phyloP scores from a whole-genome alignment of 768 basidiomycete genomes.

The Lactarius akahatsu region DNA sequence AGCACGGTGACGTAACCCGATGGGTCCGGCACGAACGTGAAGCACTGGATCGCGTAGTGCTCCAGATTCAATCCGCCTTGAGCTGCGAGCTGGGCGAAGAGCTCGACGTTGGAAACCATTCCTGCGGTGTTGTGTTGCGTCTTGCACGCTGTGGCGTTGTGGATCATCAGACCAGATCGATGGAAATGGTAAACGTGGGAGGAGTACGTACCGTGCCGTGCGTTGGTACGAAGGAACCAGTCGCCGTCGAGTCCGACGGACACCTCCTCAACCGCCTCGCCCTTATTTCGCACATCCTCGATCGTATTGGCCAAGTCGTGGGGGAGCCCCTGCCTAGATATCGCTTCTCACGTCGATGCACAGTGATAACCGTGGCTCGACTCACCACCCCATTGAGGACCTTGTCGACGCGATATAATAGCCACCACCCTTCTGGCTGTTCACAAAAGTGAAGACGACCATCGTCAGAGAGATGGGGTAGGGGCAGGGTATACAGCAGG shows the following conservation, averaged over 20 bases:
- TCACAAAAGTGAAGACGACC: conserved; percentile 10
- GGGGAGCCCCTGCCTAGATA: conserved; percentile 16
- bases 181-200: background rate
- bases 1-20: conserved; percentile 16
- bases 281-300: conserved; percentile 6
- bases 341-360: background rate
- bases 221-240: conserved; percentile 21
- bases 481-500: background rate
- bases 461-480: background rate
- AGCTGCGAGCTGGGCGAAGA: conserved; percentile 5
- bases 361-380: background rate
- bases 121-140: background rate
- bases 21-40: conserved; percentile 17
- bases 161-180: background rate
- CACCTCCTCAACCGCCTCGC: conserved; percentile 16
- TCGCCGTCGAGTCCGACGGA: conserved; percentile 22
- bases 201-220: conserved; percentile 15
- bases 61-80: conserved; percentile 5
- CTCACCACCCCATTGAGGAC: conserved; percentile 16
- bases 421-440: background rate
- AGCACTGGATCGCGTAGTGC: conserved; percentile 15
- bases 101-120: conserved; percentile 13
- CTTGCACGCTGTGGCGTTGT: conserved; percentile 11
- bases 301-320: conserved; percentile 13
- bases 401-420: conserved; percentile 12